A percentile compares a stretch with the other conserved stretches of the same genome.
Evolutionary conservation across 257 asterid genomes (phyloP).

Genomic region (Paraleonurus japonicus): DNA sequence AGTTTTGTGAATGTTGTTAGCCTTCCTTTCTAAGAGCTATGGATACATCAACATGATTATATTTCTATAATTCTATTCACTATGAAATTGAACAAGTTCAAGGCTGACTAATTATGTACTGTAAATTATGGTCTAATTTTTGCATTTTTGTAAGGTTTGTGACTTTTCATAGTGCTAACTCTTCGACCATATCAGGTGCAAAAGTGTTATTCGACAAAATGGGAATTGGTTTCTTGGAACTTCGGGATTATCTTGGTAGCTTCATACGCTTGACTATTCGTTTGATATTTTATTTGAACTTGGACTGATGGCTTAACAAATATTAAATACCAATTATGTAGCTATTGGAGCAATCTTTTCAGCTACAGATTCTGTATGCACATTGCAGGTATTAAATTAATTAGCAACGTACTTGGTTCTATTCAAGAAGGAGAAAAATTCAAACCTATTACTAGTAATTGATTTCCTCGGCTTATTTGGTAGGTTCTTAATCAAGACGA

Average conservation of each 20-base stretch:
- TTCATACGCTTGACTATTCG: constrained; percentile 12
- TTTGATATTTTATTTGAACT: not conserved
- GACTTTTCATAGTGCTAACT: constrained; percentile 20
- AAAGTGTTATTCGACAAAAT: constrained; percentile 44
- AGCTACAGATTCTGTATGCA: constrained; percentile 89
- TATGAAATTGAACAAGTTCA: not conserved
- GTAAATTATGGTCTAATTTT: not conserved
- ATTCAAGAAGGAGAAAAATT: not conserved
- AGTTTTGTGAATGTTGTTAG: not conserved
- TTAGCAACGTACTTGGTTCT: constrained; percentile 4
- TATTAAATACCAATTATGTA: constrained; percentile 24
- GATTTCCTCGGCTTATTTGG: constrained; percentile 11
- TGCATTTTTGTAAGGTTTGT: not conserved
- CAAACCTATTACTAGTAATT: not conserved
- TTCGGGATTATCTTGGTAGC: constrained; percentile 80
- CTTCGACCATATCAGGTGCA: constrained; percentile 48
- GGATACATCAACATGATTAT: not conserved
- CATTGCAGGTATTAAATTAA: constrained; percentile 54
- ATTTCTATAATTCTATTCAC: not conserved
- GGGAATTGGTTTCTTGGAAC: constrained; percentile 49
- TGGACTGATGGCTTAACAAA: not conserved
- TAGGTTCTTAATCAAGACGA: constrained; percentile 85
- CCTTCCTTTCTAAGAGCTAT: constrained; percentile 1
- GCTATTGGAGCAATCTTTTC: constrained; percentile 86
- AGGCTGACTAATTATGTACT: not conserved